phyloP scores from a whole-genome alignment of 163 green algal genomes.

The Chlorella variabilis region DNA sequence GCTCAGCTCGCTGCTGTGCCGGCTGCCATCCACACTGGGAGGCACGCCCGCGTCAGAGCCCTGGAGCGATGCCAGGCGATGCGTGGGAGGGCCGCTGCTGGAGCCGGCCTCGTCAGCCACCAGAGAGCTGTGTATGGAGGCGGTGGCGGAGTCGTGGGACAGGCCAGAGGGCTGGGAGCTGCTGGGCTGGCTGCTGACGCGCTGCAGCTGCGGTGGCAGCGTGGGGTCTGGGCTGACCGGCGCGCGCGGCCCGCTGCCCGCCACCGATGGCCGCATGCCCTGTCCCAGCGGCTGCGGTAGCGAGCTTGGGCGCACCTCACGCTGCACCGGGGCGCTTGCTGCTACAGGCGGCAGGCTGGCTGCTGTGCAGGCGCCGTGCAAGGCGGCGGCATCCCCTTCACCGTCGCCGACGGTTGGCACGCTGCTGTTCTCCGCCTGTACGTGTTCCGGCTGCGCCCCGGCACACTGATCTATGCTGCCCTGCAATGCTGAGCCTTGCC shows the following conservation, averaged over 20 bases:
- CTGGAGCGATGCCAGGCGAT: not conserved
- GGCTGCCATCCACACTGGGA: not conserved
- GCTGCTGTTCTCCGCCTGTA: no score
- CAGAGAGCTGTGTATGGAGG: no score
- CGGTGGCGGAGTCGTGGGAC: not conserved
- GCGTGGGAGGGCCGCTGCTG: no score
- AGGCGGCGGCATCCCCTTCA: no score
- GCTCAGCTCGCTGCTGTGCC: no score
- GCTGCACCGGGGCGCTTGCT: not conserved
- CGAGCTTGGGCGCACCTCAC: not conserved
- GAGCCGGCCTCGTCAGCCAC: no score
- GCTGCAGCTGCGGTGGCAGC: not conserved
- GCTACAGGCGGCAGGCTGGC: not conserved
- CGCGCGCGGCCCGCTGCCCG: not conserved
- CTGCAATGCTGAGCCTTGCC: no score
- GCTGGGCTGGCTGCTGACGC: not conserved
- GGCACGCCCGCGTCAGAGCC: not conserved
- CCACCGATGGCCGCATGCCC: not conserved
- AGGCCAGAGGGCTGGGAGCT: not conserved
- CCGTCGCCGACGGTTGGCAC: not conserved
- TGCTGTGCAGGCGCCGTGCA: not conserved
- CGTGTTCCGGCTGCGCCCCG: no score
- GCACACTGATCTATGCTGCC: no score
- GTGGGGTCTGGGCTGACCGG: not conserved
- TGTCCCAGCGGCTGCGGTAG: not conserved